Percentiles rank a stretch among this genome's conserved stretches.
Evolutionary conservation across 1,139 yeast species (phyloP).

Genomic region (Suhomyces terraborum): DNA sequence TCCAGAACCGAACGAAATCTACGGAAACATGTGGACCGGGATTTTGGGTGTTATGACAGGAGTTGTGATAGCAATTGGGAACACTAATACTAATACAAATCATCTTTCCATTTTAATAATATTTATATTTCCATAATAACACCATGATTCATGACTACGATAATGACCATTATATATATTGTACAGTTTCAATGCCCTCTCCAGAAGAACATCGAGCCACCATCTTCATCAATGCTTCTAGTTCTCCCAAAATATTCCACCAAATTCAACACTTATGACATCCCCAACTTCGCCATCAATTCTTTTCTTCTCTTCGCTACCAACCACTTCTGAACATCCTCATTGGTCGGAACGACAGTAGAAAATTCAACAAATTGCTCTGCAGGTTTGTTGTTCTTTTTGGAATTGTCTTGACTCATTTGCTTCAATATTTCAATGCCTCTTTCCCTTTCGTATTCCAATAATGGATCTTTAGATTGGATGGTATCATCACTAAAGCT

Average conservation of each 20-base stretch:
- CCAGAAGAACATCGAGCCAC: not conserved
- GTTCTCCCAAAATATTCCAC: not conserved
- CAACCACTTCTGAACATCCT: slow-evolving; percentile 48
- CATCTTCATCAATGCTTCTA: too few relatives aligned
- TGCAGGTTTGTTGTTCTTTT: not conserved
- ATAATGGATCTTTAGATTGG: slow-evolving; percentile 14
- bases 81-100: too few relatives aligned
- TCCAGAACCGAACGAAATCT: too few relatives aligned
- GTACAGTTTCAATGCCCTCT: not conserved
- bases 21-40: too few relatives aligned
- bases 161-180: not conserved
- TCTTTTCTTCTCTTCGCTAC: slow-evolving; percentile 49
- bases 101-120: too few relatives aligned
- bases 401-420: slow-evolving; percentile 6
- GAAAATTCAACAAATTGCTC: slow-evolving; percentile 22
- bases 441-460: slow-evolving; percentile 26
- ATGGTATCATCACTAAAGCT: not conserved
- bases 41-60: too few relatives aligned
- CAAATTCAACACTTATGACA: not conserved
- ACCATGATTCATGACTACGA: slow-evolving; percentile 1
- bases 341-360: slow-evolving; percentile 36
- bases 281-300: slow-evolving; percentile 37
- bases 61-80: too few relatives aligned
- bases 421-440: slow-evolving; percentile 21
- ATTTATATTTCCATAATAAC: not conserved